Conservation (phyloP, 805 yeast genomes). For the Isabelozyma heimii region DNA sequence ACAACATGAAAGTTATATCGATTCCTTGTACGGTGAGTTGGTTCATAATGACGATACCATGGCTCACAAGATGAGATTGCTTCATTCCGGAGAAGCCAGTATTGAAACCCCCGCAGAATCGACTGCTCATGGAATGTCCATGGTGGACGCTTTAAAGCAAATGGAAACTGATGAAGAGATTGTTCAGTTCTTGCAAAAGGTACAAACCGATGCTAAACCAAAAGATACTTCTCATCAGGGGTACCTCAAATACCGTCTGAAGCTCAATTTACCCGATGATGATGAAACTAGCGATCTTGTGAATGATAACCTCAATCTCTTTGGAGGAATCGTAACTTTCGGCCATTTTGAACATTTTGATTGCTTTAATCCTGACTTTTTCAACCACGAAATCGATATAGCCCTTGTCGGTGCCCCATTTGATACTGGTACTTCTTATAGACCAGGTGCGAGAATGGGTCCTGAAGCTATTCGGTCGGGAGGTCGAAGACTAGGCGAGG, state of each 20-base stretch:
- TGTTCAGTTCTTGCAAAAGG: not conserved
- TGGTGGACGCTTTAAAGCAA: not conserved
- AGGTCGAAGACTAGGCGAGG: conserved; percentile 23
- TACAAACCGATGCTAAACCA: not conserved
- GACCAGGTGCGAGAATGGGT: conserved; percentile 28
- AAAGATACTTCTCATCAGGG: conserved; percentile 8
- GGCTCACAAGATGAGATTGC: not conserved
- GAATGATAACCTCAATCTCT: conserved; percentile 15
- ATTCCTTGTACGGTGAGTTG: conserved; percentile 23
- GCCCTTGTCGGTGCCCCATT: conserved; percentile 27
- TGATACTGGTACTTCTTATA: conserved; percentile 23
- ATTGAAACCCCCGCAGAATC: not conserved
- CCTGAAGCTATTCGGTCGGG: conserved; percentile 20
- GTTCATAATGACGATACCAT: conserved; percentile 10
- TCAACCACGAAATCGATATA: conserved; percentile 20
- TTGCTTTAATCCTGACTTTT: conserved; percentile 41
- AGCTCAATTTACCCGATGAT: conserved; percentile 27
- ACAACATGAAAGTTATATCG: conserved; percentile 7
- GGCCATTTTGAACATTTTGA: conserved; percentile 47
- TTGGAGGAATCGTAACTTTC: conserved; percentile 55
- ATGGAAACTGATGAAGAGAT: not conserved
- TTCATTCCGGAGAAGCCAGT: not conserved
- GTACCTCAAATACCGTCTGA: conserved; percentile 10
- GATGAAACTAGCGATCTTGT: conserved; percentile 33
- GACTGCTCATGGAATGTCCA: not conserved